These are phyloP conservation scores for Aspergillus amoenus DNA, from an alignment of 2,329 filamentous ascomycete species.

Conservation along the genomic window DNA sequence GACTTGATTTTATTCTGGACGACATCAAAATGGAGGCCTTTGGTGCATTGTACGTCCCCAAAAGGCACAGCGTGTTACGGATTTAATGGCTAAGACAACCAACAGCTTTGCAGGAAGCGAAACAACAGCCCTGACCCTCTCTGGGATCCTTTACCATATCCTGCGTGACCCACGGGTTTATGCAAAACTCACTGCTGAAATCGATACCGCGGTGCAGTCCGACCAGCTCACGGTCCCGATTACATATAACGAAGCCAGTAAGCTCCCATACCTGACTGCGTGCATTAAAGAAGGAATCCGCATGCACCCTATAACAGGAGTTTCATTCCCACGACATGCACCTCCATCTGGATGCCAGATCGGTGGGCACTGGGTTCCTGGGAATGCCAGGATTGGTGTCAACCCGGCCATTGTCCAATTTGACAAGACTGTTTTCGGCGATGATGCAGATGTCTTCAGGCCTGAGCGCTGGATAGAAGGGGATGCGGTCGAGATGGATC, in stretches of 20 bases:
- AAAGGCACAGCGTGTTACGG: too few relatives aligned
- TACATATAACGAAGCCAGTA: constrained; percentile 26
- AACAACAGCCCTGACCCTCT: constrained; percentile 35
- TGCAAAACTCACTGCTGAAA: constrained; percentile 12
- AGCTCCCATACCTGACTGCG: constrained; percentile 49
- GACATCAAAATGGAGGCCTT: constrained; percentile 32
- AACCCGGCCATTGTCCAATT: constrained; percentile 9
- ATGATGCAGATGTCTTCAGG: background rate
- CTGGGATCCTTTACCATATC: constrained; percentile 38
- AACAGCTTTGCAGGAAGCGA: constrained; percentile 32
- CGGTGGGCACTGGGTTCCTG: constrained; percentile 13
- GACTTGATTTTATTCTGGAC: constrained; percentile 29
- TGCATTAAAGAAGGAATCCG: constrained; percentile 52
- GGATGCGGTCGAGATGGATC: background rate
- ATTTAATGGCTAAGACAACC: too few relatives aligned
- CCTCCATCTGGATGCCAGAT: constrained; percentile 12
- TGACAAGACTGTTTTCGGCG: constrained; percentile 3
- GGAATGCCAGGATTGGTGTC: constrained; percentile 7
- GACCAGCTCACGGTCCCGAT: constrained; percentile 8
- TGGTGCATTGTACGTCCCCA: constrained; percentile 26
- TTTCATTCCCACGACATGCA: constrained; percentile 22
- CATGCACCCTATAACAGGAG: constrained; percentile 33
- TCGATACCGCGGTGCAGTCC: constrained; percentile 1
- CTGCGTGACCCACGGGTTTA: constrained; percentile 31
- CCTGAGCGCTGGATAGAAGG: constrained; percentile 3